These are phyloP conservation scores for Pouteria campechiana DNA, from an alignment of 179 eudicot genomes.

Conservation along the genomic window DNA sequence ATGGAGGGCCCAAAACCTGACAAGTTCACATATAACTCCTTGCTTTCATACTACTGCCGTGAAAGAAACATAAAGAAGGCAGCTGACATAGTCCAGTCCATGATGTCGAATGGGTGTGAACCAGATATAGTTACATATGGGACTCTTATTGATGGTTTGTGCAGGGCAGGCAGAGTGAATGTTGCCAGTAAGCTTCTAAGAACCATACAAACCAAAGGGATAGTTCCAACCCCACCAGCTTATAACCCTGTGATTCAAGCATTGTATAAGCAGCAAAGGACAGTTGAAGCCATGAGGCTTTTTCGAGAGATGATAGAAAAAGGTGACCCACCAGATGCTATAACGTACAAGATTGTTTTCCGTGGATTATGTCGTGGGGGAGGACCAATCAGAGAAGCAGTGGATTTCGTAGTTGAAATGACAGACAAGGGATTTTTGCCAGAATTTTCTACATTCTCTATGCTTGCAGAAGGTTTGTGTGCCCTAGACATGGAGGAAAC, in stretches of 20 bases:
- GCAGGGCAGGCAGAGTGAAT: conserved; percentile 76
- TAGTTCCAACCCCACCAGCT: conserved; percentile 59
- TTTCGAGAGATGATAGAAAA: conserved; percentile 80
- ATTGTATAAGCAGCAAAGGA: conserved; percentile 42
- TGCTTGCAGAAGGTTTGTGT: conserved; percentile 87
- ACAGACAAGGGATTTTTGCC: conserved; percentile 57
- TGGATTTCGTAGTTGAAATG: conserved; percentile 69
- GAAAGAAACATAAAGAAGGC: conserved; percentile 75
- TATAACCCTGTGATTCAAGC: conserved; percentile 81
- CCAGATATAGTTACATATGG: conserved; percentile 89
- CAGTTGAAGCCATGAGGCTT: conserved; percentile 59
- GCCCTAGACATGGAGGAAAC: conserved; percentile 77
- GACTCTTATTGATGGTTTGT: conserved; percentile 72
- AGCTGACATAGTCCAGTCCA: conserved; percentile 82
- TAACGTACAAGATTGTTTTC: conserved; percentile 53
- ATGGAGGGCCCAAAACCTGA: conserved; percentile 92
- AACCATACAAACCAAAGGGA: conserved; percentile 74
- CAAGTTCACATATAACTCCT: conserved; percentile 73
- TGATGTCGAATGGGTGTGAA: conserved; percentile 88
- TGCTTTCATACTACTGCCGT: conserved; percentile 73
- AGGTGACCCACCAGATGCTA: conserved; percentile 69
- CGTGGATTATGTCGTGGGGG: conserved; percentile 87
- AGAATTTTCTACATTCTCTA: conserved; percentile 51
- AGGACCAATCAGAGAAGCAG: conserved; percentile 84
- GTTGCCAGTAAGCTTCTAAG: conserved; percentile 70